phyloP scores from a whole-genome alignment of 2,329 filamentous ascomycete species.

The Lomentospora prolificans region DNA sequence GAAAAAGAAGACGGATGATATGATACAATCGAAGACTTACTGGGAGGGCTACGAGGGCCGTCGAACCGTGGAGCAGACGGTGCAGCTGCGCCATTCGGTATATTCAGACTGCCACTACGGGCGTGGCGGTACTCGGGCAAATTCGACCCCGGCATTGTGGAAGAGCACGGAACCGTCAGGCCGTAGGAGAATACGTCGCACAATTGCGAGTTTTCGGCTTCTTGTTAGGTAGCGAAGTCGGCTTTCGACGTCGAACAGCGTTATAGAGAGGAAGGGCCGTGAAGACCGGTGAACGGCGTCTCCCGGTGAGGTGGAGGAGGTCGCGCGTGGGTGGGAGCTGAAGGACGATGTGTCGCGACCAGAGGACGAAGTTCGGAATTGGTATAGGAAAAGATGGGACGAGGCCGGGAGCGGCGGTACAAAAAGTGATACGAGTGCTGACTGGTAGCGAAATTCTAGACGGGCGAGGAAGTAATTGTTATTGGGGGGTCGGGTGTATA shows the following conservation, averaged over 20 bases:
- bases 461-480: not conserved
- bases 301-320: not conserved
- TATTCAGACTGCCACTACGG: conserved; percentile 48
- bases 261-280: not conserved
- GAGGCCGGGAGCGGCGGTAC: not conserved
- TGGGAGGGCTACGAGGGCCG: conserved; percentile 53
- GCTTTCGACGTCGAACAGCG: not conserved
- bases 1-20: not conserved
- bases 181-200: not conserved
- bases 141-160: conserved; percentile 17
- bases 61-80: conserved; percentile 34
- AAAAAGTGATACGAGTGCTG: not conserved
- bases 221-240: not conserved
- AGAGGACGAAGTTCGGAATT: not conserved
- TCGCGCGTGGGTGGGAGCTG: not conserved
- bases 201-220: not conserved
- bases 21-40: conserved; percentile 29
- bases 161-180: not conserved
- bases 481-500: not conserved
- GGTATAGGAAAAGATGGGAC: not conserved
- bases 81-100: conserved; percentile 24
- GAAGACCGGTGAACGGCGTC: not conserved
- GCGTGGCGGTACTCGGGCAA: conserved; percentile 47
- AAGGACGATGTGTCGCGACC: not conserved
- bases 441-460: not conserved